Conservation (phyloP, 164 flowering plant genomes). For the Cinnamomum micranthum region DNA sequence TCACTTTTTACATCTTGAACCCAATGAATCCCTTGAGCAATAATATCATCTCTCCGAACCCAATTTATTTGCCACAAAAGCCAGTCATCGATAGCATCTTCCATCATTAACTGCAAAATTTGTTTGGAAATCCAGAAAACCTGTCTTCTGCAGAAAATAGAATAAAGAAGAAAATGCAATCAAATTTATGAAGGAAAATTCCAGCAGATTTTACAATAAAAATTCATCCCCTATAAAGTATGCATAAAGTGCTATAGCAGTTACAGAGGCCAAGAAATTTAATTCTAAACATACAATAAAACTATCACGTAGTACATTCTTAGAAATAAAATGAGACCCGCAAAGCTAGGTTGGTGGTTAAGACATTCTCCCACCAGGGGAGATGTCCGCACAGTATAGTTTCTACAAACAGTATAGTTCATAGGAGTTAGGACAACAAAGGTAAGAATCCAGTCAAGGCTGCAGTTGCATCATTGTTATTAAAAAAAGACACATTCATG, state of each 20-base stretch:
- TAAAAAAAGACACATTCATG: too few relatives aligned
- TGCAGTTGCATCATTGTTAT: too few relatives aligned
- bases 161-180: not conserved
- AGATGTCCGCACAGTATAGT: not conserved
- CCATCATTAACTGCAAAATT: conserved; percentile 91
- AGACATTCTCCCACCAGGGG: too few relatives aligned
- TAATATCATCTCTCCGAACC: conserved; percentile 77
- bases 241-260: not conserved
- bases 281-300: not conserved
- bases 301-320: not conserved
- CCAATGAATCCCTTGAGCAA: conserved; percentile 87
- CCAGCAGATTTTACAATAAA: not conserved
- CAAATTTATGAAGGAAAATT: not conserved
- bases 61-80: conserved; percentile 82
- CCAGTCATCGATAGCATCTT: conserved; percentile 98
- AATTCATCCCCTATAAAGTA: not conserved
- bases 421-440: too few relatives aligned
- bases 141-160: conserved; percentile 64
- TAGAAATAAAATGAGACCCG: not conserved
- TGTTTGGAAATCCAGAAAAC: conserved; percentile 99
- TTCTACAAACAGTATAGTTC: not conserved
- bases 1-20: conserved; percentile 77
- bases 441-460: too few relatives aligned
- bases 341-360: too few relatives aligned
- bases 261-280: not conserved